Percentiles rank a stretch among this genome's conserved stretches.
Evolutionary conservation across 352 stramenopile species (phyloP).

Genomic region (Globisporangium cylindrosporum): DNA sequence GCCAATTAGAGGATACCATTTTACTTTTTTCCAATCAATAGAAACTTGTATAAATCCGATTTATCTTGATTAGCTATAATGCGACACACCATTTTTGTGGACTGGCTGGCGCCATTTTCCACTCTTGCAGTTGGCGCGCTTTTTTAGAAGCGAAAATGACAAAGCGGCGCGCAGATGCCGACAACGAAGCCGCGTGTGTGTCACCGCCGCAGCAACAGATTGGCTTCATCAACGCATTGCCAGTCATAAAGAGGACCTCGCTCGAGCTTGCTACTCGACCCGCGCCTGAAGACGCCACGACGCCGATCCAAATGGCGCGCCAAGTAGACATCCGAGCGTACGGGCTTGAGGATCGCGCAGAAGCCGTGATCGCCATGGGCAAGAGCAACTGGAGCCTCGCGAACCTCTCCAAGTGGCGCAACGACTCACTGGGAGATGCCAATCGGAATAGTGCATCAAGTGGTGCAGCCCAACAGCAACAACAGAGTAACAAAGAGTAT

Average conservation of each 20-base stretch:
- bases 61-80: constrained; percentile 9
- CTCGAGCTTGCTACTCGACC: neutral
- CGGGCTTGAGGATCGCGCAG: constrained; percentile 71
- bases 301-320: constrained; percentile 15
- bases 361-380: constrained; percentile 59
- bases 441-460: constrained; percentile 1
- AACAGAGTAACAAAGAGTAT: constrained; percentile 38
- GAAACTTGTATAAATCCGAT: neutral
- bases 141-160: constrained; percentile 10
- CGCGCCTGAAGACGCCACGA: neutral
- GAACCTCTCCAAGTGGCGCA: constrained; percentile 65
- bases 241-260: neutral
- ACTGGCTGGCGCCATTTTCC: neutral
- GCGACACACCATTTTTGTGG: neutral
- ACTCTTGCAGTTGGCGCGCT: constrained; percentile 8
- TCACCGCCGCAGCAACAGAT: neutral
- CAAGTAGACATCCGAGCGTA: constrained; percentile 61
- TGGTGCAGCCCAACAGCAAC: constrained; percentile 2
- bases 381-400: constrained; percentile 51
- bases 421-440: constrained; percentile 25
- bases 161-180: constrained; percentile 9
- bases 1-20: constrained; percentile 18
- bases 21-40: constrained; percentile 17
- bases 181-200: neutral
- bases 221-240: neutral